Base-by-base conservation (phyloP, 1,284 basidiomycete species). In the Melampsora larici-populina region DNA sequence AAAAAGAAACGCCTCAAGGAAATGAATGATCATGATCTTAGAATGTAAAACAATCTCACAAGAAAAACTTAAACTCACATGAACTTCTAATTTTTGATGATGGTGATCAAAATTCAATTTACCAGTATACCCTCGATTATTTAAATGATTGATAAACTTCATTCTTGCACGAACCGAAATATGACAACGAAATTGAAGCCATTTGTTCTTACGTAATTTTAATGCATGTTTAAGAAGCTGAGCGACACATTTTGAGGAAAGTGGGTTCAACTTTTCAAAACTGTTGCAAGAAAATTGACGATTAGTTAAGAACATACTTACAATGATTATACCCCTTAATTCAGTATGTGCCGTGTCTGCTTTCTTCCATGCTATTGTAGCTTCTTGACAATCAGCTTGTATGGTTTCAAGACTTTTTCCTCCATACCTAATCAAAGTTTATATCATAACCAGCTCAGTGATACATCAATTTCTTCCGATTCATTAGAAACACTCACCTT, bases 141-240 rank as follows among this genome's bases (percentile, higher is more conserved):
- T 89, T 24, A 97, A 89, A 83, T 96, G 90, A 81, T 88, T 89
- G 26, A 89, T 87, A 86, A 98, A 98, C 63, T 90, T 89, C n/a
- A 83, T 81, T 81, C 92, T 92, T 84, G 93, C 94, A 7, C 93
- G 90, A 31, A 93, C 86, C 13, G 93, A 90, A 79, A 94, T 94
- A 81, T 92, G 90, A 11, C 89, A 87, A 70, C 95, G 89, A 86
- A 97, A 95, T 71, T 91, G 89, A 78, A 91, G 88, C 96, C 96
- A 99, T 80, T 89, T 89, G 15, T 86, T 82, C 77, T 90, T 84
- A 31, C 95, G 92, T 17, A 86, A 82, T 21, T 86, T 83, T 65
- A 94, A 86, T 0, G 93, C 91, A n/a, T 29, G 48, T 69, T 62
- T 69, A 21, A 76, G 60, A 48, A 76, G 40, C 73, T 76, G 65